Conservation (phyloP, 768 basidiomycete genomes). For the Termitomyces titanicus region DNA sequence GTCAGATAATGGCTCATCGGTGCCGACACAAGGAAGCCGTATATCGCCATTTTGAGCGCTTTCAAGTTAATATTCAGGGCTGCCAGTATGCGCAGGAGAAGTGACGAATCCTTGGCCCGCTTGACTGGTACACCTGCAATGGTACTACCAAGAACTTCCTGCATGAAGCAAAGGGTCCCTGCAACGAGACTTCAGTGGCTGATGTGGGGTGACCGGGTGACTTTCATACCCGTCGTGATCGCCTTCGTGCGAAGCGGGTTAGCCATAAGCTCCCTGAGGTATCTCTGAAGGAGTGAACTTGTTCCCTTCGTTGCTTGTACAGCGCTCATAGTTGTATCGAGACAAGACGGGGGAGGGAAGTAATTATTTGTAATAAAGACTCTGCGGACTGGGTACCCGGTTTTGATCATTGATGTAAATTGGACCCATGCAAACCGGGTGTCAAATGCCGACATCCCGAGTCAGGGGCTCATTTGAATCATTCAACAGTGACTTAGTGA, state of each 20-base stretch:
- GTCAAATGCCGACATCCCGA: slow-evolving; percentile 10
- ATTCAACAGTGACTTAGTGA: too few relatives aligned
- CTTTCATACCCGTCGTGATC: slow-evolving; percentile 58
- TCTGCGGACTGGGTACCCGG: neutral
- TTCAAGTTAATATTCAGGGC: slow-evolving; percentile 59
- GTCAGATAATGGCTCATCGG: slow-evolving; percentile 77
- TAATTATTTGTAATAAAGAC: neutral
- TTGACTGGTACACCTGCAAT: slow-evolving; percentile 57
- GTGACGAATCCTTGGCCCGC: slow-evolving; percentile 49
- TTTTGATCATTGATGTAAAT: slow-evolving; percentile 2
- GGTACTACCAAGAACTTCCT: slow-evolving; percentile 79
- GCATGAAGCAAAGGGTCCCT: slow-evolving; percentile 62
- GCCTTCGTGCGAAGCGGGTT: slow-evolving; percentile 82
- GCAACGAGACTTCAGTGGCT: slow-evolving; percentile 2
- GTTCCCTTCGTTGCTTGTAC: slow-evolving; percentile 21
- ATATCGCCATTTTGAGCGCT: slow-evolving; percentile 80
- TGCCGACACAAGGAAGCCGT: slow-evolving; percentile 82
- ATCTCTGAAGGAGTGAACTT: slow-evolving; percentile 59
- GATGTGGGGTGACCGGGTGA: neutral
- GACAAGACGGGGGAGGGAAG: slow-evolving; percentile 6
- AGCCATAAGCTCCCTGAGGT: slow-evolving; percentile 61
- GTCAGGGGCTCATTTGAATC: neutral
- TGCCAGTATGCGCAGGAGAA: slow-evolving; percentile 49
- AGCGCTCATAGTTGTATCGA: slow-evolving; percentile 35
- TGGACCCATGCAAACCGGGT: neutral